phyloP scores from a whole-genome alignment of 2,329 filamentous ascomycete species.

The Emydomyces testavorans region DNA sequence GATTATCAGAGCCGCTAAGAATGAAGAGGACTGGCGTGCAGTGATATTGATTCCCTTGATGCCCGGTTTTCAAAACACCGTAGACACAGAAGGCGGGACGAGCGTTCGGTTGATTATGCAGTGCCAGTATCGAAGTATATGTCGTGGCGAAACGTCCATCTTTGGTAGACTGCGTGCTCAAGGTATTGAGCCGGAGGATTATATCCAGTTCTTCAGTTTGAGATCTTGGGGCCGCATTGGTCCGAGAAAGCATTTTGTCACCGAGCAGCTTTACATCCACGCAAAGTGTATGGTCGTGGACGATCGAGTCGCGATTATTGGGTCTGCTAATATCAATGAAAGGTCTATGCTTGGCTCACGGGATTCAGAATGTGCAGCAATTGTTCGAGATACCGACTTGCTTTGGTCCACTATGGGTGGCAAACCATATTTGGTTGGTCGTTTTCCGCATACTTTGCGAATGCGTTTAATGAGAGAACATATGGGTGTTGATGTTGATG shows the following conservation, averaged over 20 bases:
- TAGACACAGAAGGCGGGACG: slow-evolving; percentile 68
- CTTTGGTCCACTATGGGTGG: slow-evolving; percentile 65
- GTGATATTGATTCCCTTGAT: slow-evolving; percentile 86
- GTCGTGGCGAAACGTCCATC: slow-evolving; percentile 81
- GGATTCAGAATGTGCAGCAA: slow-evolving; percentile 77
- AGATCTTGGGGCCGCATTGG: slow-evolving; percentile 87
- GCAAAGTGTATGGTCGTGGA: slow-evolving; percentile 75
- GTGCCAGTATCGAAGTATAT: slow-evolving; percentile 95
- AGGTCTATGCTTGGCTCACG: slow-evolving; percentile 70
- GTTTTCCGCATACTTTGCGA: slow-evolving; percentile 68
- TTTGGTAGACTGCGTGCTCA: slow-evolving; percentile 62
- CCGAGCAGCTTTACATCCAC: slow-evolving; percentile 94
- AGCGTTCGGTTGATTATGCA: slow-evolving; percentile 95
- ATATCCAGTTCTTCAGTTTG: slow-evolving; percentile 91
- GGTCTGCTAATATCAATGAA: slow-evolving; percentile 60
- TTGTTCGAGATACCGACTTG: slow-evolving; percentile 66
- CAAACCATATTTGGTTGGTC: slow-evolving; percentile 56
- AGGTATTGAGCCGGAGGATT: slow-evolving; percentile 64
- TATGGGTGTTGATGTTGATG: slow-evolving; percentile 70
- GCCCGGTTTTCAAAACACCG: slow-evolving; percentile 85
- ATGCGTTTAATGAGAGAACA: slow-evolving; percentile 86
- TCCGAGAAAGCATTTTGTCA: slow-evolving; percentile 59
- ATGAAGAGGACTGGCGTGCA: slow-evolving; percentile 76
- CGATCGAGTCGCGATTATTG: slow-evolving; percentile 70
- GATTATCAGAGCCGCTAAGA: slow-evolving; percentile 65